These are phyloP conservation scores for Obba rivulosa DNA, from an alignment of 768 basidiomycete genomes.

Conservation along the genomic window DNA sequence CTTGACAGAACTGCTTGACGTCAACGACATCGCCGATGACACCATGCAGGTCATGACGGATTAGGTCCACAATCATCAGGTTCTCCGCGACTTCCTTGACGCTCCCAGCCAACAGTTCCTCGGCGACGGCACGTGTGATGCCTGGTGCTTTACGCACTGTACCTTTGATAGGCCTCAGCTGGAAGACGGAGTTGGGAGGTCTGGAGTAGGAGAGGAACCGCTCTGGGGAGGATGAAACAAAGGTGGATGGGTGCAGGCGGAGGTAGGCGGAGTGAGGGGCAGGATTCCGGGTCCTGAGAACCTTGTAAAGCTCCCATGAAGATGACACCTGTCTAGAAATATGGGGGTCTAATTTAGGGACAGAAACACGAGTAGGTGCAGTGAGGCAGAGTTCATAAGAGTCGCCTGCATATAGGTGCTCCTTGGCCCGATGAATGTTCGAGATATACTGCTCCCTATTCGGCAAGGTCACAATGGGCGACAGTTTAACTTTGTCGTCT, in stretches of 20 bases:
- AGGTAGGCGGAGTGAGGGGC: constrained; percentile 85
- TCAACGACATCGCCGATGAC: constrained; percentile 77
- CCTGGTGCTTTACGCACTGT: constrained; percentile 71
- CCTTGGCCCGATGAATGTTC: constrained; percentile 65
- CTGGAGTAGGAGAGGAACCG: constrained; percentile 82
- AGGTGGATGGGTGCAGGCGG: constrained; percentile 67
- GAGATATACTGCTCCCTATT: constrained; percentile 57
- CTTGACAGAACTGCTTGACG: constrained; percentile 78
- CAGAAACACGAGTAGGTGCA: constrained; percentile 55
- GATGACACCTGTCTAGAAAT: constrained; percentile 24
- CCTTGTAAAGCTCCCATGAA: constrained; percentile 74
- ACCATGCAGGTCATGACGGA: constrained; percentile 85
- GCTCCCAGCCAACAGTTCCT: constrained; percentile 55
- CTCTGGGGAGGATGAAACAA: constrained; percentile 88
- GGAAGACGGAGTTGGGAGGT: constrained; percentile 57
- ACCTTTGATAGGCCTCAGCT: constrained; percentile 93
- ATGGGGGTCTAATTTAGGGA: constrained; percentile 27
- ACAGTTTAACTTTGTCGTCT: constrained; percentile 5
- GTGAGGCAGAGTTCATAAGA: constrained; percentile 94
- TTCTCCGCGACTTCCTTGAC: constrained; percentile 94
- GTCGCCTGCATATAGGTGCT: constrained; percentile 75
- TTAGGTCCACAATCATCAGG: constrained; percentile 96
- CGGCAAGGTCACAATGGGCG: constrained; percentile 43
- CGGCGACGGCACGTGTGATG: constrained; percentile 61
- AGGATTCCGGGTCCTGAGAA: constrained; percentile 71